Evolutionary conservation across 495 filamentous ascomycete species (phyloP), one percentile per base, ranked within the genome.

Genomic region (Glonium stellatum): DNA sequence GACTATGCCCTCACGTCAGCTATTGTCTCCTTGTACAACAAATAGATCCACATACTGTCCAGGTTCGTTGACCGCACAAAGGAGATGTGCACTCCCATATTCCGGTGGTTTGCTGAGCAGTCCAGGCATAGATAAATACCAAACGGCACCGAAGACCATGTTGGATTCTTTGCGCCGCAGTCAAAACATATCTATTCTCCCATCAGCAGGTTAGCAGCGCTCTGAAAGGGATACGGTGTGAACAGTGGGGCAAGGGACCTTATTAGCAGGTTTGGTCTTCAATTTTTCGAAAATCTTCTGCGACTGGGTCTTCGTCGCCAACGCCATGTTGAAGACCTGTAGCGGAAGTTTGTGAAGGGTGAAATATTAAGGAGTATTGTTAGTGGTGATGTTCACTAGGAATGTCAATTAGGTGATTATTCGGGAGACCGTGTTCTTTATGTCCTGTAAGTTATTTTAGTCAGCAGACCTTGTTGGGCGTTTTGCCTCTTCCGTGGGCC

Each of bases 201-300:
- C 31, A 15, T 35, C 37, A 22, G 44, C 25, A 12, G 34, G 57
- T 62, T 11, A 59, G 54, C 25, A 34, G 22, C 21, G 22, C 22
- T 48, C 35, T 23, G 59, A 46, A 63, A 58, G 47, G 44, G 50
- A 51, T 51, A 49, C 39, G 48, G 41, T n/a, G n/a, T n/a, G 21
- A 34, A 12, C 36, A 27, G 36, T 41, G 37, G 8, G n/a, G 22
- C 18, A 67, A 63, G 69, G 70, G 75, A 91, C 92, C 81, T 91
- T 96, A 79, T 98, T 98, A 60, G 91, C 90, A 62, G 86, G 83
- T 73, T 96, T 95, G 51, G 85, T 77, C 78, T 92, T 95, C 72
- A 97, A 79, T 80, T 96, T 97, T 84, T 95, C 90, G 76, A 98
- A 98, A 71, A 97, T 89, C 77, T 91, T 92, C 75, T 95, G 88